Conservation (phyloP, 208 protist genomes). For the Crithidia expoeki region DNA sequence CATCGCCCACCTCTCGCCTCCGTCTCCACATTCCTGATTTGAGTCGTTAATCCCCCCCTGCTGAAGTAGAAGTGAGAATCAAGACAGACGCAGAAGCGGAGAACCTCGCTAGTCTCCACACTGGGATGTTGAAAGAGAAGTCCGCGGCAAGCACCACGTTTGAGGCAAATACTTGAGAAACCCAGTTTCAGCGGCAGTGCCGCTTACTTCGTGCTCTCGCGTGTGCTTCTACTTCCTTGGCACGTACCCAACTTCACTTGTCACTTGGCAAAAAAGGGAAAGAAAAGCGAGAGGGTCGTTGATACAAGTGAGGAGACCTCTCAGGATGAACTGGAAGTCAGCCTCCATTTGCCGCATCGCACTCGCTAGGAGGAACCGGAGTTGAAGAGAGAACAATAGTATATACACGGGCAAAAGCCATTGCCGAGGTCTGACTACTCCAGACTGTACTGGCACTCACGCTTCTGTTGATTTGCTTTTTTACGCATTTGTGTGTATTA, state of each 20-base stretch:
- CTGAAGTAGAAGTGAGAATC: no score
- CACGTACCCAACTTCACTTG: neutral
- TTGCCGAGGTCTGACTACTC: neutral
- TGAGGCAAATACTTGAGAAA: no score
- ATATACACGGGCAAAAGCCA: no score
- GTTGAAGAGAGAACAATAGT: neutral
- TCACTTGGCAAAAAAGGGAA: neutral
- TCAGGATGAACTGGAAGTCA: neutral
- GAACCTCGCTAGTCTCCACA: no score
- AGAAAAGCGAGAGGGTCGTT: neutral
- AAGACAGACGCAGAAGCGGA: neutral
- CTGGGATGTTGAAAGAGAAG: no score
- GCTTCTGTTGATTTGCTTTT: neutral
- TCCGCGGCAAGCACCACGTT: no score
- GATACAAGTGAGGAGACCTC: neutral
- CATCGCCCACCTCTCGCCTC: conserved; percentile 10
- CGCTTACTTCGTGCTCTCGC: neutral
- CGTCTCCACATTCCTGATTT: neutral
- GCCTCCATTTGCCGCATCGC: neutral
- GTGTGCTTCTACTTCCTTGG: neutral
- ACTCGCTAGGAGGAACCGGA: neutral
- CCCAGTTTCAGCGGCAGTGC: neutral
- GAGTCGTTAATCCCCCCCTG: neutral
- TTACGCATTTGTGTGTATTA: neutral
- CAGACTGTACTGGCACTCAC: neutral